These are phyloP conservation scores for Flaveria robusta DNA, from an alignment of 129 eudicot genomes.

Conservation along the genomic window DNA sequence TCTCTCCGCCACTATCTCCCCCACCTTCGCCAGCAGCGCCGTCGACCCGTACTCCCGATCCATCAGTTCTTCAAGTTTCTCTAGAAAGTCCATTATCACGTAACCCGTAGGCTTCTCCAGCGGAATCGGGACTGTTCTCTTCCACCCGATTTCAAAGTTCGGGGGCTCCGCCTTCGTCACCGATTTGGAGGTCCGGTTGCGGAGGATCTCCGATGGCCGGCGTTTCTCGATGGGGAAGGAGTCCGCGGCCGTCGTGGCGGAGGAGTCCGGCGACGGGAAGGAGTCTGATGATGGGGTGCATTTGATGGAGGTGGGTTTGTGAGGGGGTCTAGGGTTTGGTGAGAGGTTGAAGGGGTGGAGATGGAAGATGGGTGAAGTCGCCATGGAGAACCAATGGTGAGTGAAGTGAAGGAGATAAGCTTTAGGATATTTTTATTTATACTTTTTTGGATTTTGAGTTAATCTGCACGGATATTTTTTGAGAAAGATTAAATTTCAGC, in stretches of 20 bases:
- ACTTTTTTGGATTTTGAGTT: too few relatives aligned
- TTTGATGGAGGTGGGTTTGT: constrained; percentile 31
- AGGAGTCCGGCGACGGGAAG: constrained; percentile 39
- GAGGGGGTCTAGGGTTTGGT: constrained; percentile 10
- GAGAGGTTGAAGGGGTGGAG: constrained; percentile 26
- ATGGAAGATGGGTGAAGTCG: constrained; percentile 47
- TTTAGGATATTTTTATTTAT: background rate
- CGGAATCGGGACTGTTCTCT: constrained; percentile 61
- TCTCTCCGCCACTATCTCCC: constrained; percentile 86
- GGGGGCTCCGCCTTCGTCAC: constrained; percentile 69
- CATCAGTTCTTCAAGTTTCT: constrained; percentile 70
- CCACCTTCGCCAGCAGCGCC: constrained; percentile 67
- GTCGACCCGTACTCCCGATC: constrained; percentile 70
- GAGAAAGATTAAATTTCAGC: too few relatives aligned
- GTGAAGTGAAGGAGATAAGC: background rate
- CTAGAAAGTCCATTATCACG: constrained; percentile 82
- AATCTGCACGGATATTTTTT: too few relatives aligned
- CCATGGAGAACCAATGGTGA: constrained; percentile 10
- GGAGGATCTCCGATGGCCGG: constrained; percentile 58
- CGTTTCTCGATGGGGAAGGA: constrained; percentile 76
- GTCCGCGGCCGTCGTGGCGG: constrained; percentile 47
- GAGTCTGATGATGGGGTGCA: constrained; percentile 40
- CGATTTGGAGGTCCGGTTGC: constrained; percentile 48
- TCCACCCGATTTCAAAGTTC: constrained; percentile 88
- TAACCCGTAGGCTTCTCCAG: constrained; percentile 76